These are phyloP conservation scores for Cymodocea nodosa DNA, from an alignment of 116 monocot genomes.

Conservation along the genomic window DNA sequence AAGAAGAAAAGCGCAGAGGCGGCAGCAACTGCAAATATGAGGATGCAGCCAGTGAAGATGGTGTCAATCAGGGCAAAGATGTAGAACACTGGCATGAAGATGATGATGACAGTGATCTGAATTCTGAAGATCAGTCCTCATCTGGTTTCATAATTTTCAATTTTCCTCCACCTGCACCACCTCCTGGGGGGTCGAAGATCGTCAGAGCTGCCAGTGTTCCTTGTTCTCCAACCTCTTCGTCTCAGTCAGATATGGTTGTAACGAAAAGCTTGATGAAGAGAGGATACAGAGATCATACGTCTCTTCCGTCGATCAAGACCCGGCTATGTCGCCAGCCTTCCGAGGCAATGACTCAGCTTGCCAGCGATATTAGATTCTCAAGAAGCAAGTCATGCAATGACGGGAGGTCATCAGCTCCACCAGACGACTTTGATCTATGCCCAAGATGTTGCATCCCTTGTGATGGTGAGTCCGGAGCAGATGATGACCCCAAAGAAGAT, in stretches of 20 bases:
- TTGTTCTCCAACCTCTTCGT: constrained; percentile 14
- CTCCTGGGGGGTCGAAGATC: background rate
- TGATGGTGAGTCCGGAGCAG: background rate
- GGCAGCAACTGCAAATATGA: background rate
- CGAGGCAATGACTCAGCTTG: background rate
- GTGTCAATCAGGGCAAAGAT: background rate
- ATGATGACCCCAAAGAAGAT: background rate
- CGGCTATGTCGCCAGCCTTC: constrained; percentile 14
- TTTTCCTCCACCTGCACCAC: background rate
- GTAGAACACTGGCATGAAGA: background rate
- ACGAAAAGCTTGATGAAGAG: constrained; percentile 9
- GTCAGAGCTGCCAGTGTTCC: constrained; percentile 9
- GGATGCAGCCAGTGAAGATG: background rate
- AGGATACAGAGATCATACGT: background rate
- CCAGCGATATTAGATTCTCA: background rate
- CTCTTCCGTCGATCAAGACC: background rate
- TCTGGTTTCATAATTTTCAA: constrained; percentile 6
- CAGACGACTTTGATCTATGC: constrained; percentile 23
- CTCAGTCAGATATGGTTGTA: constrained; percentile 1
- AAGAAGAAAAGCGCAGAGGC: background rate
- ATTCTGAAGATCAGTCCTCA: background rate
- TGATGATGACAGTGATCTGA: background rate
- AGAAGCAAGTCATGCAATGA: constrained; percentile 34
- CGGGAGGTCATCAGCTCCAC: constrained; percentile 18
- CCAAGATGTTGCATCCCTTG: constrained; percentile 2